Evolutionary conservation across 768 basidiomycete species (phyloP).

Genomic region (Piloderma croceum): DNA sequence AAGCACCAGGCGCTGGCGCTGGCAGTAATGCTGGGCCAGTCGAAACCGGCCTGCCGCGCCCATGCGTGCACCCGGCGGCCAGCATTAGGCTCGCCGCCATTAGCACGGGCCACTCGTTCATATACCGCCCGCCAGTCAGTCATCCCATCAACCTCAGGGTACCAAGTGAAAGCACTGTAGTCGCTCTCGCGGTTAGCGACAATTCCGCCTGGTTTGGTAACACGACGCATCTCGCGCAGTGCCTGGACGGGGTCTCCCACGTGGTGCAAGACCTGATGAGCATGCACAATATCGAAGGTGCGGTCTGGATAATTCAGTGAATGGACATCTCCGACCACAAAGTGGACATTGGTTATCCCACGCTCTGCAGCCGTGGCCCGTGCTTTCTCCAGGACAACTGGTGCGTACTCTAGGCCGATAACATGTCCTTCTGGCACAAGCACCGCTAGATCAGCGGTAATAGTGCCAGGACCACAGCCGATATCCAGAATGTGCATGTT

Average conservation of each 20-base stretch:
- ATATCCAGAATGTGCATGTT: constrained; percentile 42
- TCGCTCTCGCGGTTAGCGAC: constrained; percentile 42
- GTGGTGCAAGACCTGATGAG: constrained; percentile 48
- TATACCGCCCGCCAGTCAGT: constrained; percentile 18
- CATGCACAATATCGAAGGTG: constrained; percentile 45
- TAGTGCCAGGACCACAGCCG: constrained; percentile 49
- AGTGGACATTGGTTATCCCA: constrained; percentile 34
- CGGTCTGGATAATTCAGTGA: constrained; percentile 32
- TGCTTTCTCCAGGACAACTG: constrained; percentile 32
- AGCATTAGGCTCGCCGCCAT: constrained; percentile 35
- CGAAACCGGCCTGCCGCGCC: constrained; percentile 34
- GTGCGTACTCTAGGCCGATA: constrained; percentile 36
- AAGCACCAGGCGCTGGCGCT: constrained; percentile 33
- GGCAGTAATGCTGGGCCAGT: constrained; percentile 20
- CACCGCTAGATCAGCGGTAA: constrained; percentile 39
- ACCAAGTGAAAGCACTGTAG: constrained; percentile 28
- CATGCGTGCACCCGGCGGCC: constrained; percentile 34
- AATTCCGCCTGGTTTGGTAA: constrained; percentile 40
- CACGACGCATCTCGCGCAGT: constrained; percentile 43
- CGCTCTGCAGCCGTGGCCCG: constrained; percentile 20
- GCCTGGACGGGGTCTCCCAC: constrained; percentile 35
- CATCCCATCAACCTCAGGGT: constrained; percentile 30
- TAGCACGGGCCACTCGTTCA: constrained; percentile 18
- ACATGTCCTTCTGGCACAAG: constrained; percentile 37
- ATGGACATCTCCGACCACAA: constrained; percentile 33